phyloP scores from a whole-genome alignment of 2,329 filamentous ascomycete species.

The Nannizziopsis arthrosporioides region DNA sequence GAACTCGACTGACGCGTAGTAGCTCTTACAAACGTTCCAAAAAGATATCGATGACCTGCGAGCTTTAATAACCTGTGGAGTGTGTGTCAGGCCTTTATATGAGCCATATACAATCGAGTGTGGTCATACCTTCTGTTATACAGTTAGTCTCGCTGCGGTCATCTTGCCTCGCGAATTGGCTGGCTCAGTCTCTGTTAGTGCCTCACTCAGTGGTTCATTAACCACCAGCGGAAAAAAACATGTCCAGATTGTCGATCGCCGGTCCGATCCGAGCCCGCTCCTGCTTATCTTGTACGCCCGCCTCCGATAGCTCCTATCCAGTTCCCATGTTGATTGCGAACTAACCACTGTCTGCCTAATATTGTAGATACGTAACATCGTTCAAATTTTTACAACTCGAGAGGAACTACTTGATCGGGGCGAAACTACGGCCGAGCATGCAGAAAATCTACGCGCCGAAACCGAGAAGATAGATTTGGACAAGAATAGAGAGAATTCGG shows the following conservation, averaged over 20 bases:
- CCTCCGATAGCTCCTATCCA: background rate
- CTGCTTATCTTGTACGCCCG: conserved; percentile 49
- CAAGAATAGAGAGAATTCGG: conserved; percentile 41
- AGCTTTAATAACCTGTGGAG: conserved; percentile 52
- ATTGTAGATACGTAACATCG: conserved; percentile 50
- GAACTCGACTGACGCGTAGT: conserved; percentile 10
- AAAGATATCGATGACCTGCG: conserved; percentile 51
- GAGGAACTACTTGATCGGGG: conserved; percentile 50
- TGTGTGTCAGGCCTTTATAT: conserved; percentile 57
- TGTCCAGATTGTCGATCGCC: conserved; percentile 56
- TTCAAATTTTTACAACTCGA: conserved; percentile 49
- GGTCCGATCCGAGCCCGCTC: conserved; percentile 49
- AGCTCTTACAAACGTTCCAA: conserved; percentile 36
- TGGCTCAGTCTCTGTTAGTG: conserved; percentile 32
- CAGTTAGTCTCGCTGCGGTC: conserved; percentile 35
- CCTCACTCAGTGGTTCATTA: conserved; percentile 45
- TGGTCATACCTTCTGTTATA: conserved; percentile 63
- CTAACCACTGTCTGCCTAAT: background rate
- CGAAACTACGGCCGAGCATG: conserved; percentile 52
- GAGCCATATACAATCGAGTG: conserved; percentile 58
- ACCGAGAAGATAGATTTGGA: conserved; percentile 49
- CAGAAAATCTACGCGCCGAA: conserved; percentile 47
- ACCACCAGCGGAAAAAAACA: conserved; percentile 47
- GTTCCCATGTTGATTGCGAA: background rate
- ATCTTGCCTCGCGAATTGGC: background rate